These are phyloP conservation scores for Leptographium lundbergii DNA, from an alignment of 2,329 filamentous ascomycete genomes.

Conservation along the genomic window DNA sequence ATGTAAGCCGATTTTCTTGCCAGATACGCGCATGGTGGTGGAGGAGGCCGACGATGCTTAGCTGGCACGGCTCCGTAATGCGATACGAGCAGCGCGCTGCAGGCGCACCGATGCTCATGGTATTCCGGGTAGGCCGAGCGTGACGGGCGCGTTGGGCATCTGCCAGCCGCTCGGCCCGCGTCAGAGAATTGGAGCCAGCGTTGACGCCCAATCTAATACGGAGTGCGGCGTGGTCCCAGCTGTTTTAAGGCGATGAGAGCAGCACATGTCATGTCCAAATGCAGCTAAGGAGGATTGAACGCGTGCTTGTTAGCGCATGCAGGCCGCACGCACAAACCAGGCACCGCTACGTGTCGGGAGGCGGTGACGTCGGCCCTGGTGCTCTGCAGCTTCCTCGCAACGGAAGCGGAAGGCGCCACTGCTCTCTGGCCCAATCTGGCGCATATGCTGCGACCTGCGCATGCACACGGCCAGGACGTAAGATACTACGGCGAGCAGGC, in stretches of 20 bases:
- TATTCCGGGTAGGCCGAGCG: neutral
- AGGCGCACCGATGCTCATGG: neutral
- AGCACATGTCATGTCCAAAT: neutral
- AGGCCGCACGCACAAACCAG: constrained; percentile 1
- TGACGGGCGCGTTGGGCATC: neutral
- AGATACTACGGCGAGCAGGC: too few relatives aligned
- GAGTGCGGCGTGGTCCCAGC: too few relatives aligned
- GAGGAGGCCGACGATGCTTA: too few relatives aligned
- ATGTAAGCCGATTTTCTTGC: too few relatives aligned
- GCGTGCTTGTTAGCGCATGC: neutral
- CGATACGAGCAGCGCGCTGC: too few relatives aligned
- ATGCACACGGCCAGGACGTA: too few relatives aligned
- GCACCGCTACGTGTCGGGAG: constrained; percentile 2
- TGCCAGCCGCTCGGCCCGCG: neutral
- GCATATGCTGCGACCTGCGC: too few relatives aligned
- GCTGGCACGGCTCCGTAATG: too few relatives aligned
- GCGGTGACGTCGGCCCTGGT: constrained; percentile 5
- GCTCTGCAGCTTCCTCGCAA: neutral
- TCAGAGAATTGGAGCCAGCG: neutral
- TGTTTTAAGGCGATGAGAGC: too few relatives aligned
- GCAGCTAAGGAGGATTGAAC: neutral
- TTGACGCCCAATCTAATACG: constrained; percentile 5
- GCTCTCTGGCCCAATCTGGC: neutral
- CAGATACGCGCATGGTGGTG: too few relatives aligned
- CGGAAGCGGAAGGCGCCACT: neutral